Percentiles rank a stretch among this genome's conserved stretches.
phyloP scores from a whole-genome alignment of 345 rosid genomes.

The Syzygium oleosum region DNA sequence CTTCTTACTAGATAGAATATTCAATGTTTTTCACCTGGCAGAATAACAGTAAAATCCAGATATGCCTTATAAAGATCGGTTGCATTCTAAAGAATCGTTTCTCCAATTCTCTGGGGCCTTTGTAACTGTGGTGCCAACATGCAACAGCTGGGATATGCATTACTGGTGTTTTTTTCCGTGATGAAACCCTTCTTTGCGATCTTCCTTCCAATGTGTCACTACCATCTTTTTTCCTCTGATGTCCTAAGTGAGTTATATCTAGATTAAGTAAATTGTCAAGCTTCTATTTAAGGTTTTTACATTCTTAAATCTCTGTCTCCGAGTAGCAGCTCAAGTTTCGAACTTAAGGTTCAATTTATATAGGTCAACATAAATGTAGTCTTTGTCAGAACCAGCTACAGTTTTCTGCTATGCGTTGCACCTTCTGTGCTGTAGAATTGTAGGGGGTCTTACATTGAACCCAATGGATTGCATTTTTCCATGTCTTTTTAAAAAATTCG shows the following conservation, averaged over 20 bases:
- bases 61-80: background rate
- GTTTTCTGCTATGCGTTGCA: background rate
- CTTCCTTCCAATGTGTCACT: background rate
- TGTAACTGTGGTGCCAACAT: background rate
- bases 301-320: background rate
- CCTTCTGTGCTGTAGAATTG: background rate
- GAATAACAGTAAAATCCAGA: background rate
- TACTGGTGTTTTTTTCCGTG: background rate
- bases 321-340: background rate
- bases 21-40: background rate
- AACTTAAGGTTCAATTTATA: background rate
- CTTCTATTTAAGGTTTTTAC: background rate
- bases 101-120: background rate
- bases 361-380: background rate
- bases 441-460: background rate
- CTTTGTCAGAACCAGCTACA: background rate
- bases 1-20: background rate
- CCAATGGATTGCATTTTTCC: background rate
- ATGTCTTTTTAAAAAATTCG: background rate
- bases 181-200: background rate
- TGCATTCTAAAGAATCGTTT: background rate
- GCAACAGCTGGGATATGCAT: background rate
- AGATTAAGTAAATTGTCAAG: background rate
- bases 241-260: background rate
- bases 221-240: background rate